Evolutionary conservation across 2,329 filamentous ascomycete species (phyloP).

Genomic region (Diplodia seriata): DNA sequence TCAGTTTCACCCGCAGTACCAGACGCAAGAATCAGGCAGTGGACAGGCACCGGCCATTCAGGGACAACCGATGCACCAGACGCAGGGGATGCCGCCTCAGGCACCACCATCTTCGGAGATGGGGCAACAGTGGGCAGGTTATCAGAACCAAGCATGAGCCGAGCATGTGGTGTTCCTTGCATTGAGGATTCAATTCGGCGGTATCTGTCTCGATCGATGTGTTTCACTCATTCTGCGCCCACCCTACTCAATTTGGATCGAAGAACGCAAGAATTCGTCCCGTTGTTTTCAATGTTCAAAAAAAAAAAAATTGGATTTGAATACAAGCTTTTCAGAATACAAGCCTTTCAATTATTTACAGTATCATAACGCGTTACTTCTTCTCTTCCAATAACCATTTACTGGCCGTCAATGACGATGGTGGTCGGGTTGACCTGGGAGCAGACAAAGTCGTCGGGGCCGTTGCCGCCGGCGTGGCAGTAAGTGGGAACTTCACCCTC

Average conservation of each 20-base stretch:
- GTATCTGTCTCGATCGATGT: too few species aligned
- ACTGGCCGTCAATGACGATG: constrained; percentile 19
- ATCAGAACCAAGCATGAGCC: neutral
- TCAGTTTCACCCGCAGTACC: too few species aligned
- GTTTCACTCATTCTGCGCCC: too few species aligned
- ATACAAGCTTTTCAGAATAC: neutral
- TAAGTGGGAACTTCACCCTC: constrained; percentile 11
- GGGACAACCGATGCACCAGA: too few species aligned
- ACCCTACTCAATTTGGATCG: too few species aligned
- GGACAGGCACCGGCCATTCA: too few species aligned
- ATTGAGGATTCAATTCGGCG: too few species aligned
- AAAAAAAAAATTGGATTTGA: neutral
- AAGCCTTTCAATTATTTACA: constrained; percentile 5
- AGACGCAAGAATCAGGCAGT: too few species aligned
- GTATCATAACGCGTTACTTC: neutral
- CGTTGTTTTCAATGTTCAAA: too few species aligned
- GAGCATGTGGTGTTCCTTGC: neutral
- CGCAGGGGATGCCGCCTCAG: neutral
- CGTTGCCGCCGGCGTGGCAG: constrained; percentile 30
- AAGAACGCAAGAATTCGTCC: too few species aligned
- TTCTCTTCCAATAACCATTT: neutral
- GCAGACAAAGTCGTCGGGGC: constrained; percentile 29
- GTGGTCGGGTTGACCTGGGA: constrained; percentile 10
- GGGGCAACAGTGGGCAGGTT: neutral
- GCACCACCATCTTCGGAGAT: neutral